Evolutionary conservation across 2,329 filamentous ascomycete species (phyloP), one percentile per base, ranked within the genome.

Genomic region (Pseudocercospora fijiensis): DNA sequence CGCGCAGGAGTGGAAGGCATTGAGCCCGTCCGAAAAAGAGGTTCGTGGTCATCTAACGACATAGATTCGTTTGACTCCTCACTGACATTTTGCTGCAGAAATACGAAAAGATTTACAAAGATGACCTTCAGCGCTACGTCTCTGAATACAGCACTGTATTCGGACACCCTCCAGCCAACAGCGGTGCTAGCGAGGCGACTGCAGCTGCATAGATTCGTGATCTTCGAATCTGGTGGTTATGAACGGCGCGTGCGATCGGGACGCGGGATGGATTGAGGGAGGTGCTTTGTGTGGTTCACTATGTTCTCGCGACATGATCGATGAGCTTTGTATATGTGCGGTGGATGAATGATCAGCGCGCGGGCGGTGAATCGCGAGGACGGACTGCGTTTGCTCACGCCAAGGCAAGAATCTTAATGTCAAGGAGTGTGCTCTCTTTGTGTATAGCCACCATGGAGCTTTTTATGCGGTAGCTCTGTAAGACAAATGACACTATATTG

Each of bases 1-100:
- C 18, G 63, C 57, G 0, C 67, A 74, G 28, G 84, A 86, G 70
- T 87, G 78, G 79, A 81, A 79, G 61, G 76, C 71, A 2, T 71
- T 86, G 53, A 74, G 73, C 59, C 74, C 74, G 9, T 71, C 66
- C n/a, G 79, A 84, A 70, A 83, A 81, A 71, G 75, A 83, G 78
- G 83, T 83, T 64, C 67, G 72, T 69, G 9, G 13, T 59, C 16
- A 52, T 37, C 18, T 37, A 18, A 27, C 9, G 10, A 16, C 22
- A 3, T 28, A 11, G 1, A 16, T 33, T 33, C 24, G 27, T 13
- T 33, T 43, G 20, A 41, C 18, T 26, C 22, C 58, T 64, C 28
- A 58, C 53, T 51, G 24, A 26, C 27, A 13, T 27, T 28, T 33
- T 49, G 22, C 13, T 45, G 37, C 63, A 70, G 68, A 70, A 70